Conservation (phyloP, 305 asterid species). For the Fraxinus albicans region DNA sequence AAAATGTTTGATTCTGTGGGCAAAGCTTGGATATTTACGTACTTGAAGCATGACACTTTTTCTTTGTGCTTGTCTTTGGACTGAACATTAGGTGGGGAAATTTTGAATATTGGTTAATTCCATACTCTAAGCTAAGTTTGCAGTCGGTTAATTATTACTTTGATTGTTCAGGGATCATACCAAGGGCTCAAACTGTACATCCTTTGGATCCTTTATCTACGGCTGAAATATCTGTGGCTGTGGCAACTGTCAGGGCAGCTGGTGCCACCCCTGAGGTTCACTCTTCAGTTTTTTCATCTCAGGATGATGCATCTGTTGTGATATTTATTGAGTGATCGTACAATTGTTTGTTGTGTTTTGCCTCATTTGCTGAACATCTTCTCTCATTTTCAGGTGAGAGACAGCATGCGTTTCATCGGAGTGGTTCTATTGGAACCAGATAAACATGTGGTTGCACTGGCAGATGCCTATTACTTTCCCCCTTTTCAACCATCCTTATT, state of each 20-base stretch:
- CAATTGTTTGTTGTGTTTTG: neutral
- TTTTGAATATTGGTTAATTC: conserved; percentile 9
- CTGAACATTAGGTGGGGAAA: conserved; percentile 19
- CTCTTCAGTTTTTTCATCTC: conserved; percentile 15
- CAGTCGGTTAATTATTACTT: conserved; percentile 15
- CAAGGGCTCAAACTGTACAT: conserved; percentile 72
- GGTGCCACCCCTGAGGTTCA: conserved; percentile 88
- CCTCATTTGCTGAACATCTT: conserved; percentile 2
- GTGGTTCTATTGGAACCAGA: conserved; percentile 92
- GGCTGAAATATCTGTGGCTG: conserved; percentile 74
- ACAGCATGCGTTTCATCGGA: conserved; percentile 89
- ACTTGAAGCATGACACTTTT: neutral
- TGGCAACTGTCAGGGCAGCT: conserved; percentile 81
- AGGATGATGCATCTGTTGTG: conserved; percentile 6
- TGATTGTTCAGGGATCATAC: conserved; percentile 50
- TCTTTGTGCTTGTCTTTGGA: conserved; percentile 13
- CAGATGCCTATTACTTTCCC: conserved; percentile 96
- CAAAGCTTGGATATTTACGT: neutral
- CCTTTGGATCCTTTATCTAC: conserved; percentile 85
- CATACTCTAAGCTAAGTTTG: neutral
- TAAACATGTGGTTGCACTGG: conserved; percentile 78
- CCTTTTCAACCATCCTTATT: conserved; percentile 92
- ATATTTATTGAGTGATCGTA: conserved; percentile 8
- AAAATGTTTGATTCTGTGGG: neutral
- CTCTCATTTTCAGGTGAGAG: conserved; percentile 66